Percentiles rank a stretch among this genome's conserved stretches.
Conservation (phyloP, 441 rosid genomes). For the Eutrema salsugineum region DNA sequence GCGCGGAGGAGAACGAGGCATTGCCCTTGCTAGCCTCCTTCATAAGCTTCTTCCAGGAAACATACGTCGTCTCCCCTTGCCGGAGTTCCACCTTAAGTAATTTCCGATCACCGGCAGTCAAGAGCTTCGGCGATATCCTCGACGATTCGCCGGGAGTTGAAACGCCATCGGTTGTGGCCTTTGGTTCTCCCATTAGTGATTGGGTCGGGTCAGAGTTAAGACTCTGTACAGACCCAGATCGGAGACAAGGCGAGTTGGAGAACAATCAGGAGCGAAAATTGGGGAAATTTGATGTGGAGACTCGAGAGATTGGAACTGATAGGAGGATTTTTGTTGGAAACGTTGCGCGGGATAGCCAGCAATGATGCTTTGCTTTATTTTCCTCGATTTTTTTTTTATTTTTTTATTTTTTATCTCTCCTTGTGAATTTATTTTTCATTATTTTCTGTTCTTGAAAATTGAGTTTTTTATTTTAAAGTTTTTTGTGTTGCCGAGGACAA, state of each 20-base stretch:
- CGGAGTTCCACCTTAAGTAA: conserved; percentile 78
- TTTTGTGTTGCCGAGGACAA: not conserved
- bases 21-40: conserved; percentile 60
- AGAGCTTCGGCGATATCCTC: conserved; percentile 44
- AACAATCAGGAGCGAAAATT: conserved; percentile 9
- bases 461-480: not conserved
- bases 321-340: conserved; percentile 22
- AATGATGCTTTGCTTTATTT: conserved; percentile 1
- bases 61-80: conserved; percentile 77
- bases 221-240: conserved; percentile 34
- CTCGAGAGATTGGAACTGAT: not conserved
- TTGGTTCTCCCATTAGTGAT: conserved; percentile 44
- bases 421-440: not conserved
- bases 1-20: conserved; percentile 31
- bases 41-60: conserved; percentile 95
- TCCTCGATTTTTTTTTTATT: not conserved
- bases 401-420: not conserved
- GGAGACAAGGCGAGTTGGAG: conserved; percentile 3
- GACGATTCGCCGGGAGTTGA: conserved; percentile 41
- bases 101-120: conserved; percentile 68
- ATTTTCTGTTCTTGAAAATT: not conserved
- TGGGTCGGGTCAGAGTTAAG: conserved; percentile 30
- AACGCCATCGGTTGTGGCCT: conserved; percentile 29
- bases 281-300: conserved; percentile 10
- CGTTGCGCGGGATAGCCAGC: conserved; percentile 51